Evolutionary conservation across 2,329 filamentous ascomycete genomes (phyloP), one percentile per base, ranked within the genome.

Genomic region (Diplodia scrobiculata): DNA sequence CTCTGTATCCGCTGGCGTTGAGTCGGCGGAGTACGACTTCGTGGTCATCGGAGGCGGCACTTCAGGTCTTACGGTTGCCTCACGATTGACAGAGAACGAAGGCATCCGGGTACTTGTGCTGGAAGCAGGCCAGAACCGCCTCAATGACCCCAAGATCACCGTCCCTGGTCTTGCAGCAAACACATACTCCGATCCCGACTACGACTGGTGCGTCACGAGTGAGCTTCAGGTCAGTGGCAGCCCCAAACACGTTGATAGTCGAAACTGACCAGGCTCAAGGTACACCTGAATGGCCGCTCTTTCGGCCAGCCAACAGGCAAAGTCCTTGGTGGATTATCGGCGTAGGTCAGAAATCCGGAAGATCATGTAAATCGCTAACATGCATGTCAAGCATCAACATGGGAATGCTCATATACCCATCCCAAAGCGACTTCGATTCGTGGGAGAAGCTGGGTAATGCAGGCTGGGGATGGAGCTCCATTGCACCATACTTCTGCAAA

Each of bases 131-230:
- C 68, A 54, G 32, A 73, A 73, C 66, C 70, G 70, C 3, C 47
- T 75, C 19, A 54, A 73, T 13, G 73, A 76, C 48, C 63, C 71
- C 1, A 58, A 73, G 63, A 70, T 76, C 19, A 72, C 74, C 60
- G 71, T 65, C 0, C 73, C 74, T 0, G 73, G 71, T 60, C 60
- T 73, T 17, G 34, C 54, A 29, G 64, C 68, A 0, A 70, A 72
- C 48, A 63, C 72, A 0, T 36, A 68, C 68, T 72, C 70, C 27
- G 74, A 75, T 34, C 71, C 73, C 1, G 70, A 75, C 48, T 75
- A 73, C 66, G 75, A 77, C 48, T 77, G 74, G 75, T 36, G 67
- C 6, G 72, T 65, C 63, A 72, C 71, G 41, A 74, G 73, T 9
- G 71, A 74, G n/a, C 72, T 74, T 2, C 74, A 76, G 66, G 74